phyloP scores from a whole-genome alignment of 2,329 filamentous ascomycete genomes.

The Xylariaceae sp. region DNA sequence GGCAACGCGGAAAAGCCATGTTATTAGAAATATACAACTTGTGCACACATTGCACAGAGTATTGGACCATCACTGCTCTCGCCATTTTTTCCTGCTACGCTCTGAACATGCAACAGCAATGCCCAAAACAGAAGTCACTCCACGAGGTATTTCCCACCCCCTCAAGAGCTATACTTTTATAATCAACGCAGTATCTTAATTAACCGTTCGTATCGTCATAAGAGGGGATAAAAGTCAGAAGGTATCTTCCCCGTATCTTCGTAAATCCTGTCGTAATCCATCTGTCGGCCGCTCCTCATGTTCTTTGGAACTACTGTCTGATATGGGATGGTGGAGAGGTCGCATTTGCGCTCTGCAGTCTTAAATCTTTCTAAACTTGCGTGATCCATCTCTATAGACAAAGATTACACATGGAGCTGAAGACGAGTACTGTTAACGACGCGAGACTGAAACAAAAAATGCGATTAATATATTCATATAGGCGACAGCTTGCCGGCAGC shows the following conservation, averaged over 20 bases:
- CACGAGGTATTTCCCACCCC: conserved; percentile 1
- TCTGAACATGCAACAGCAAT: conserved; percentile 17
- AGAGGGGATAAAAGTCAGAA: conserved; percentile 11
- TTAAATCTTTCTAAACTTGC: conserved; percentile 18
- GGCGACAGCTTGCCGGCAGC: conserved; percentile 24
- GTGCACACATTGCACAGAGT: conserved; percentile 7
- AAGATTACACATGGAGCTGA: conserved; percentile 1
- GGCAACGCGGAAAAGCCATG: conserved; percentile 5
- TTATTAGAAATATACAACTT: conserved; percentile 27
- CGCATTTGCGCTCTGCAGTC: conserved; percentile 8
- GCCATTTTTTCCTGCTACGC: neutral
- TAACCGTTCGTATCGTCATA: conserved; percentile 28
- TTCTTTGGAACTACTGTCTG: conserved; percentile 9
- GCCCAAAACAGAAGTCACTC: conserved; percentile 18
- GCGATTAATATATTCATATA: conserved; percentile 15
- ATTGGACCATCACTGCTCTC: conserved; percentile 9
- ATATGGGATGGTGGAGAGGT: neutral
- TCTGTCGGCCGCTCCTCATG: conserved; percentile 6
- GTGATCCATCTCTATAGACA: conserved; percentile 31
- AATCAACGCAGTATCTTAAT: conserved; percentile 20
- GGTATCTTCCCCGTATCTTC: conserved; percentile 14
- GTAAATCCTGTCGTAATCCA: conserved; percentile 16
- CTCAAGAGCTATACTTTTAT: conserved; percentile 7
- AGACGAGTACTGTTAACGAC: conserved; percentile 1
- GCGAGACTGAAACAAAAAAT: neutral